These are phyloP conservation scores for Apophysomyces sp. DNA, from an alignment of 371 early-diverging fungal genomes.

Conservation along the genomic window DNA sequence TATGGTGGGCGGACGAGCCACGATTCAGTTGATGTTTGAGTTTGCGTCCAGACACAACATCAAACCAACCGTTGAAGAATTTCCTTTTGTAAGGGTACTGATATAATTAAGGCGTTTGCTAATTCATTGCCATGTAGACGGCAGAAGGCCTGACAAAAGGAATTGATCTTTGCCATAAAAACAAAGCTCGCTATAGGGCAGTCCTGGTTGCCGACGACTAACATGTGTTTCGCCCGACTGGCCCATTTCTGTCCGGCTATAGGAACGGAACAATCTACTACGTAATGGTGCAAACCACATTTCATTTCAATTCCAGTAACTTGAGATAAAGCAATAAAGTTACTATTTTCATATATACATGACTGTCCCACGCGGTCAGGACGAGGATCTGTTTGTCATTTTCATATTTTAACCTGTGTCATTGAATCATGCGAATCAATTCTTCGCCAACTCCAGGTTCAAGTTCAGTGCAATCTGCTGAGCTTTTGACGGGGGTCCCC, in stretches of 20 bases:
- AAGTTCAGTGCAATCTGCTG: slow-evolving; percentile 4
- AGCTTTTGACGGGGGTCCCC: neutral
- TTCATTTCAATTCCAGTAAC: too few relatives aligned
- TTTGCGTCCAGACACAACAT: slow-evolving; percentile 55
- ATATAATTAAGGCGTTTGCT: too few relatives aligned
- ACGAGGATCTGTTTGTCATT: neutral
- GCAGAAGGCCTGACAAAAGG: slow-evolving; percentile 30
- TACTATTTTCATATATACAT: too few relatives aligned
- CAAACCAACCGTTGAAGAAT: slow-evolving; percentile 49
- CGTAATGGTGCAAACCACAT: too few relatives aligned
- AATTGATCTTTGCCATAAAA: slow-evolving; percentile 21
- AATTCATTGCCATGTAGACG: slow-evolving; percentile 16
- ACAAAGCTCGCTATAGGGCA: slow-evolving; percentile 36
- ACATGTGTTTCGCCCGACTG: too few relatives aligned
- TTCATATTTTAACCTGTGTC: neutral
- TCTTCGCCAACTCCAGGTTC: slow-evolving; percentile 1
- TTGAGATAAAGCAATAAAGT: too few relatives aligned
- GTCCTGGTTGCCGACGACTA: slow-evolving; percentile 32
- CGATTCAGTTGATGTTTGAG: slow-evolving; percentile 43
- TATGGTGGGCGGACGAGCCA: slow-evolving; percentile 44
- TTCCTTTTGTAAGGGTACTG: slow-evolving; percentile 29
- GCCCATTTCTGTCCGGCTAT: too few relatives aligned
- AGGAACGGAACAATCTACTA: too few relatives aligned
- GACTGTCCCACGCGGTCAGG: too few relatives aligned
- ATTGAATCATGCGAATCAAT: neutral